A percentile compares a stretch with the other conserved stretches of the same genome.
Evolutionary conservation across 345 rosid genomes (phyloP).

Genomic region (Salix dunnii): DNA sequence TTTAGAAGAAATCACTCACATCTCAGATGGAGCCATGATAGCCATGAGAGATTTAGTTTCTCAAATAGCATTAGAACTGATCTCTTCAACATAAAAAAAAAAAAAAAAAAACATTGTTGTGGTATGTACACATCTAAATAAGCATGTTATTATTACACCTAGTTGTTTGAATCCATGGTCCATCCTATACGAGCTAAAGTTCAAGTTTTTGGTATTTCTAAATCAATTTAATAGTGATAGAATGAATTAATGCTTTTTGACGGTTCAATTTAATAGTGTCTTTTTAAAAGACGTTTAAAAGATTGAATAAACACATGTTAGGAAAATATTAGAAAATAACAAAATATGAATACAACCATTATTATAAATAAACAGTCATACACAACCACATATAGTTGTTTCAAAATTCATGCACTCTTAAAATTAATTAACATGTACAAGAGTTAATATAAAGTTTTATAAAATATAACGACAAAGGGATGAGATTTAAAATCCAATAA

Average conservation of each 20-base stretch:
- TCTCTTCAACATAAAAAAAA: constrained; percentile 86
- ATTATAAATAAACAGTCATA: too few relatives aligned
- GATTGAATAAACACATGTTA: too few relatives aligned
- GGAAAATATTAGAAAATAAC: too few relatives aligned
- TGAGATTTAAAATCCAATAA: too few relatives aligned
- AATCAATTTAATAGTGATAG: constrained; percentile 87
- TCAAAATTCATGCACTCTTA: too few relatives aligned
- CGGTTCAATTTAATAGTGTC: too few relatives aligned
- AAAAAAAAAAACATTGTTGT: constrained; percentile 68
- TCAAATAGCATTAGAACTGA: constrained; percentile 94
- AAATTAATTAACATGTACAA: too few relatives aligned
- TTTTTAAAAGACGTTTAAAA: too few relatives aligned
- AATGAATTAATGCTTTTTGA: constrained; percentile 96
- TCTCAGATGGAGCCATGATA: constrained; percentile 98
- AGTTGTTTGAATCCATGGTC: constrained; percentile 90
- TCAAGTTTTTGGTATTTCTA: constrained; percentile 93
- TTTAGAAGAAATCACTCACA: constrained; percentile 76
- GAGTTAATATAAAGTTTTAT: too few relatives aligned
- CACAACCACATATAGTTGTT: too few relatives aligned
- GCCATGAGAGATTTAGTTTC: constrained; percentile 97
- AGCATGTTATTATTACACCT: constrained; percentile 86
- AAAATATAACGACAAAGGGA: too few relatives aligned
- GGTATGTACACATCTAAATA: constrained; percentile 76
- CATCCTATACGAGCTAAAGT: constrained; percentile 98
- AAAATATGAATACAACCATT: too few relatives aligned